Conservation (phyloP, 2,329 filamentous ascomycete species). For the Penicillium vulpinum region DNA sequence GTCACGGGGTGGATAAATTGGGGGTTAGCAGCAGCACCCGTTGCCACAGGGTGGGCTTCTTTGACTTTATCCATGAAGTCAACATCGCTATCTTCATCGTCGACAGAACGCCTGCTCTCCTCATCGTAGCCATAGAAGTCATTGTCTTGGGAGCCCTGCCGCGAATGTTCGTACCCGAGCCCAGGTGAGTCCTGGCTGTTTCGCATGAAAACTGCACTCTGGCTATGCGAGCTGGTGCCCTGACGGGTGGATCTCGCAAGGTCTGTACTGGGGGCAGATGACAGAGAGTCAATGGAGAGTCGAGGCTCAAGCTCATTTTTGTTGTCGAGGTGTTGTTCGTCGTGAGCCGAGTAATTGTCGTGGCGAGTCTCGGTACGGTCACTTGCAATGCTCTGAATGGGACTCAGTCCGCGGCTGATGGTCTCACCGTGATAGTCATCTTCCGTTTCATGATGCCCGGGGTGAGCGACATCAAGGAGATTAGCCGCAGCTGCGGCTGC, state of each 20-base stretch:
- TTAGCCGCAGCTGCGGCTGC: constrained; percentile 43
- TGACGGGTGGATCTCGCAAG: constrained; percentile 57
- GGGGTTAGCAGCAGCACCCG: constrained; percentile 70
- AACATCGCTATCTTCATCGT: constrained; percentile 57
- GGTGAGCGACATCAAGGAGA: constrained; percentile 36
- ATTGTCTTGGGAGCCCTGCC: constrained; percentile 28
- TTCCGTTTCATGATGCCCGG: constrained; percentile 54
- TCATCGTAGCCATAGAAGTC: constrained; percentile 45
- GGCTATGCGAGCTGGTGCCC: constrained; percentile 53
- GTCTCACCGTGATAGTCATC: constrained; percentile 58
- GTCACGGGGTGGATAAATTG: constrained; percentile 71
- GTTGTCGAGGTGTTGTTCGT: constrained; percentile 45
- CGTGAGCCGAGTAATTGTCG: constrained; percentile 7
- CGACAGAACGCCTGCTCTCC: constrained; percentile 53
- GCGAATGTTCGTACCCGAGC: constrained; percentile 42
- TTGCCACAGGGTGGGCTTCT: constrained; percentile 69
- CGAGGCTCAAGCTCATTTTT: constrained; percentile 54
- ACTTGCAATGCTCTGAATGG: constrained; percentile 89
- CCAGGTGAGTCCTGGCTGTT: constrained; percentile 36
- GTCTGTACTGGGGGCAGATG: constrained; percentile 60
- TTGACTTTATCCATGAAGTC: constrained; percentile 60
- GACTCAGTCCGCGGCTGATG: constrained; percentile 73
- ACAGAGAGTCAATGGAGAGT: constrained; percentile 59
- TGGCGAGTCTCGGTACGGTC: constrained; percentile 68
- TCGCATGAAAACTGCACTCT: constrained; percentile 51